Percentiles rank a stretch among this genome's conserved stretches.
Conservation (phyloP, 768 basidiomycete species). For the Lactarius psammicola region DNA sequence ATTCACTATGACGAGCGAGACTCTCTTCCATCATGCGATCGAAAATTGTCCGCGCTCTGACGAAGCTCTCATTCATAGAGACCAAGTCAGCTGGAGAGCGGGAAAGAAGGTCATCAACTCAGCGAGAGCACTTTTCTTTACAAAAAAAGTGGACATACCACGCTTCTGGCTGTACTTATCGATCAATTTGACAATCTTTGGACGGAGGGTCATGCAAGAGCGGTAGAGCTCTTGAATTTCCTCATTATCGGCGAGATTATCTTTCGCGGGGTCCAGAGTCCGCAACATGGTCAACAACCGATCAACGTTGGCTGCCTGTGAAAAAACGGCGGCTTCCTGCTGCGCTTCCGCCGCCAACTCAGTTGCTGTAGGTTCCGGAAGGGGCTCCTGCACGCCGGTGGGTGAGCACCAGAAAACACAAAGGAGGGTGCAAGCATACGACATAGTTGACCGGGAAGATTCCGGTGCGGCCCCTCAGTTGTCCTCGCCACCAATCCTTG, state of each 20-base stretch:
- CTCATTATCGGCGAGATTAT: constrained; percentile 28
- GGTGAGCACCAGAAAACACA: background rate
- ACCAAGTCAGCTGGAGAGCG: constrained; percentile 75
- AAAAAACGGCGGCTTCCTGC: constrained; percentile 84
- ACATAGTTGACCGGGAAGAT: constrained; percentile 99
- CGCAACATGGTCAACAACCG: constrained; percentile 41
- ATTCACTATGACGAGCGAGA: constrained; percentile 66
- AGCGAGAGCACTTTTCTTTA: background rate
- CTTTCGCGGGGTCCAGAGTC: constrained; percentile 17
- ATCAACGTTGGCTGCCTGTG: constrained; percentile 84
- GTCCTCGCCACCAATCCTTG: constrained; percentile 97
- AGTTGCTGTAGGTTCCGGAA: constrained; percentile 77
- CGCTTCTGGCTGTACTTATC: constrained; percentile 97
- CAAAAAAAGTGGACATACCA: constrained; percentile 37
- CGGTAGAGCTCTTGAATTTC: constrained; percentile 79
- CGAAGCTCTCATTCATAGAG: constrained; percentile 92
- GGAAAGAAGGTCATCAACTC: background rate
- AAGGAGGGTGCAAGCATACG: constrained; percentile 45
- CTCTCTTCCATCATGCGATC: constrained; percentile 94
- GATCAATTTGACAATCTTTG: constrained; percentile 94
- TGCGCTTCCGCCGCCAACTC: constrained; percentile 83
- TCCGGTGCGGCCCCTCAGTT: constrained; percentile 83
- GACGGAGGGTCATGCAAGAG: constrained; percentile 82
- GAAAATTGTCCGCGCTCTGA: constrained; percentile 84
- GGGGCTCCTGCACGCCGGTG: constrained; percentile 55